A percentile compares a stretch with the other conserved stretches of the same genome.
These are phyloP conservation scores for Hordeum pubiflorum DNA, from an alignment of 202 grass and related monocot genomes.

Conservation along the genomic window DNA sequence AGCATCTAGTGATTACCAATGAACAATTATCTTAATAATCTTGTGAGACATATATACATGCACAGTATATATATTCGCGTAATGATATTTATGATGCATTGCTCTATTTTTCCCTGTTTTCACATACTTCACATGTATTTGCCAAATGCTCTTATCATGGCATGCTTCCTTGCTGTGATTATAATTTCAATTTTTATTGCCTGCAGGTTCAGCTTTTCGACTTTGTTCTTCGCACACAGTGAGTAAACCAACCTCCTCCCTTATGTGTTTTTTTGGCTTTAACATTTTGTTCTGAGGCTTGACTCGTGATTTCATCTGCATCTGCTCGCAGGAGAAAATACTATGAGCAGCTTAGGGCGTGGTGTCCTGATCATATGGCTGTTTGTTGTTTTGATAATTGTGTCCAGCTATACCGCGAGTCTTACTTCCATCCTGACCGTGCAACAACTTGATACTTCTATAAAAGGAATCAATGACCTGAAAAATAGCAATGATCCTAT, in stretches of 20 bases:
- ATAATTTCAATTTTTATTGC: slow-evolving; percentile 15
- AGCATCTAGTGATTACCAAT: not conserved
- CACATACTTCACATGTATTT: not conserved
- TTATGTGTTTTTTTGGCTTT: slow-evolving; percentile 7
- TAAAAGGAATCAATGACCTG: slow-evolving; percentile 79
- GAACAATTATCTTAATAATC: not conserved
- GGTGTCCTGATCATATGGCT: slow-evolving; percentile 88
- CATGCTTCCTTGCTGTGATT: slow-evolving; percentile 1
- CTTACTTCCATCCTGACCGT: slow-evolving; percentile 93
- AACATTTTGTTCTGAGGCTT: not conserved
- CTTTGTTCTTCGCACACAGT: slow-evolving; percentile 96
- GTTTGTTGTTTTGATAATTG: slow-evolving; percentile 96
- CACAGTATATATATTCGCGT: not conserved
- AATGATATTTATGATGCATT: not conserved
- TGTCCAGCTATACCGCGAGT: slow-evolving; percentile 93
- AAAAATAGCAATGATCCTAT: slow-evolving; percentile 54
- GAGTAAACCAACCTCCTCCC: slow-evolving; percentile 44
- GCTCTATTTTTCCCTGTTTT: not conserved
- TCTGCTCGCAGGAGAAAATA: slow-evolving; percentile 61
- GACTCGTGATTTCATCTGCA: slow-evolving; percentile 16
- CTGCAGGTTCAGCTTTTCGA: slow-evolving; percentile 97
- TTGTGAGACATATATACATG: not conserved
- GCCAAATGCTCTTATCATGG: not conserved
- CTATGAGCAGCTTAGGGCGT: slow-evolving; percentile 71
- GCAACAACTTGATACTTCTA: slow-evolving; percentile 73